These are phyloP conservation scores for Ambrosia hybrid DNA, from an alignment of 140 eudicot genomes.

Conservation along the genomic window DNA sequence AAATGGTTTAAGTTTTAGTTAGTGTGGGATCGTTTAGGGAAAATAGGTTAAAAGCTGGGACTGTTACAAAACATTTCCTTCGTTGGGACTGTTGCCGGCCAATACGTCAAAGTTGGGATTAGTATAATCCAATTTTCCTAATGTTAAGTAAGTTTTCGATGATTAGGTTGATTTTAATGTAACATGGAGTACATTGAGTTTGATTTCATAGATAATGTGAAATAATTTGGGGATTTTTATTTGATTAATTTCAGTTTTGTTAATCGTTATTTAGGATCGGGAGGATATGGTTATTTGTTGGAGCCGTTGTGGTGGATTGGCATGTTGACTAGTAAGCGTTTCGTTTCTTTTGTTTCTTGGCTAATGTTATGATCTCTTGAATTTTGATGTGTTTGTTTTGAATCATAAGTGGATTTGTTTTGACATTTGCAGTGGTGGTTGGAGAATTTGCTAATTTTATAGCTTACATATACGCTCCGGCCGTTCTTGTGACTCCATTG, in stretches of 20 bases:
- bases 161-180: background rate
- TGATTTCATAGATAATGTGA: background rate
- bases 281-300: constrained; percentile 67
- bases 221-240: background rate
- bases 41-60: no score
- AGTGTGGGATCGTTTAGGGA: no score
- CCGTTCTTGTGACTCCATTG: constrained; percentile 83
- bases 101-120: no score
- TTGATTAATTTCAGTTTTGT: constrained; percentile 11
- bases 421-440: constrained; percentile 55
- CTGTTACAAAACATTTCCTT: no score
- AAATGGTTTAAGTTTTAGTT: no score
- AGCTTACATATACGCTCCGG: constrained; percentile 82
- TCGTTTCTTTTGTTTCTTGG: background rate
- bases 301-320: constrained; percentile 86
- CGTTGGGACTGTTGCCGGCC: no score
- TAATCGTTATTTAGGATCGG: constrained; percentile 38
- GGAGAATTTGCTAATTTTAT: constrained; percentile 87
- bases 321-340: constrained; percentile 61
- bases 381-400: background rate
- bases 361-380: background rate
- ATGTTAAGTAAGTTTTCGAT: no score
- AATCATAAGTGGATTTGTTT: constrained; percentile 1
- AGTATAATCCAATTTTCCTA: no score
- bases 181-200: background rate